Percentiles rank a stretch among this genome's conserved stretches.
These are phyloP conservation scores for Neurospora sp. DNA, from an alignment of 495 filamentous ascomycete genomes.

Conservation along the genomic window DNA sequence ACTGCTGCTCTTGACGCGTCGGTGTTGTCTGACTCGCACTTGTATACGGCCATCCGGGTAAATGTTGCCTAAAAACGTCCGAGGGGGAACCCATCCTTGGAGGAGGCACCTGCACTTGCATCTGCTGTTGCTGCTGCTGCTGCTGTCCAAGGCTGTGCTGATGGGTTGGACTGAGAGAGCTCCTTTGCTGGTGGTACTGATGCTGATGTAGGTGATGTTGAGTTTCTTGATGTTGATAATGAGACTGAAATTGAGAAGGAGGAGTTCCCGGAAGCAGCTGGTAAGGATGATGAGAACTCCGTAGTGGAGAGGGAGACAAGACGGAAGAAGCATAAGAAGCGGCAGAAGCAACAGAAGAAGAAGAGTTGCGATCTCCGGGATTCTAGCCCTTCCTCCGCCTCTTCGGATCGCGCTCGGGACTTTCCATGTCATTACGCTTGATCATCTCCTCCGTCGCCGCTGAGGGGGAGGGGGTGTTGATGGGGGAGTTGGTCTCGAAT, in stretches of 20 bases:
- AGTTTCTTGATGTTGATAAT: not conserved
- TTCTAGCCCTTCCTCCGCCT: slow-evolving; percentile 23
- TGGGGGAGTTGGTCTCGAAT: slow-evolving; percentile 21
- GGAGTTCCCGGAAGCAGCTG: not conserved
- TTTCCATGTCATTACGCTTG: slow-evolving; percentile 23
- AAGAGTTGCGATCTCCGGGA: not conserved
- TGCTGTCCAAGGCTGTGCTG: no score
- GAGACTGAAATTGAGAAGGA: not conserved
- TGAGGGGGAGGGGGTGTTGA: slow-evolving; percentile 30
- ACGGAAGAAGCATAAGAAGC: not conserved
- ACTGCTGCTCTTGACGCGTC: not conserved
- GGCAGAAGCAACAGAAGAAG: not conserved
- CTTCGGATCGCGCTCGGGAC: slow-evolving; percentile 30
- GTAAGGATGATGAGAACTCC: not conserved
- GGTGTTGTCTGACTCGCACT: not conserved
- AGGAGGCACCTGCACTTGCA: not conserved
- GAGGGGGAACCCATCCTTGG: not conserved
- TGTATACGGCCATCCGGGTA: not conserved
- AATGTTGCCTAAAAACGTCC: not conserved
- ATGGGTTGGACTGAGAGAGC: not conserved
- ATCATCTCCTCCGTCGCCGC: slow-evolving; percentile 38
- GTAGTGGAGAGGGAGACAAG: not conserved
- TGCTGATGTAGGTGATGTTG: not conserved
- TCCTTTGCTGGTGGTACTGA: not conserved
- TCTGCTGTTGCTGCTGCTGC: not conserved